A percentile compares a stretch with the other conserved stretches of the same genome.
Conservation (phyloP, 768 basidiomycete species). For the Calocera viscosa region DNA sequence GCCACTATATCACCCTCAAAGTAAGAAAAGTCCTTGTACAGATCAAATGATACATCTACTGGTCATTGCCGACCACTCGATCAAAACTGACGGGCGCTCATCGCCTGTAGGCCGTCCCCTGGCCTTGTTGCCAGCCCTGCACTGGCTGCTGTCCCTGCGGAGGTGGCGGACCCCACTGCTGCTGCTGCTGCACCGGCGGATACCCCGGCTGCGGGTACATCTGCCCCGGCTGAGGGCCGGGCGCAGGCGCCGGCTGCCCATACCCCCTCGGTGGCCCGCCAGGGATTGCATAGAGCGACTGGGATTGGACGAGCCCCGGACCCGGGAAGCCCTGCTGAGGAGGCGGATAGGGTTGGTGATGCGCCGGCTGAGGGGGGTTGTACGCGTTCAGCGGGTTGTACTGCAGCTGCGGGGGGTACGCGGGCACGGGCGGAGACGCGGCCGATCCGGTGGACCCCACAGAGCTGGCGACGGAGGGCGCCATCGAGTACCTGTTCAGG, state of each 20-base stretch:
- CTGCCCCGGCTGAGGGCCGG: background rate
- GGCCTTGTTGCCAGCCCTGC: background rate
- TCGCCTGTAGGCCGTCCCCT: background rate
- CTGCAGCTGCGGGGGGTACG: background rate
- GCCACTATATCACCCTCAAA: too few species aligned
- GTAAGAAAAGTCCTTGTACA: too few species aligned
- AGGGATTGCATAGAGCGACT: background rate
- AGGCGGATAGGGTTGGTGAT: background rate
- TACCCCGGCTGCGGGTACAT: background rate
- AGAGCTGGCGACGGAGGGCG: background rate
- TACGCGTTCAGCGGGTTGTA: constrained; percentile 2
- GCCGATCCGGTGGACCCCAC: background rate
- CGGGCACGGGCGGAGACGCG: background rate
- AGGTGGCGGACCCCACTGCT: background rate
- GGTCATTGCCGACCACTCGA: too few species aligned
- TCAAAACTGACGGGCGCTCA: background rate
- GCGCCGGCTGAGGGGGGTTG: background rate
- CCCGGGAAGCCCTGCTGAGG: background rate
- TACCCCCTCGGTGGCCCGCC: background rate
- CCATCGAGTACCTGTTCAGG: background rate
- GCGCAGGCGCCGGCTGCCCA: background rate
- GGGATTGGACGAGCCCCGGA: background rate
- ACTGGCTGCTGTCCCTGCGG: constrained; percentile 1
- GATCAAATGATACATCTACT: too few species aligned
- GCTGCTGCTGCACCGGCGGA: background rate